Percentiles rank a stretch among this genome's conserved stretches.
Conservation (phyloP, 805 yeast genomes). For the Saccharomyces paradoxus region DNA sequence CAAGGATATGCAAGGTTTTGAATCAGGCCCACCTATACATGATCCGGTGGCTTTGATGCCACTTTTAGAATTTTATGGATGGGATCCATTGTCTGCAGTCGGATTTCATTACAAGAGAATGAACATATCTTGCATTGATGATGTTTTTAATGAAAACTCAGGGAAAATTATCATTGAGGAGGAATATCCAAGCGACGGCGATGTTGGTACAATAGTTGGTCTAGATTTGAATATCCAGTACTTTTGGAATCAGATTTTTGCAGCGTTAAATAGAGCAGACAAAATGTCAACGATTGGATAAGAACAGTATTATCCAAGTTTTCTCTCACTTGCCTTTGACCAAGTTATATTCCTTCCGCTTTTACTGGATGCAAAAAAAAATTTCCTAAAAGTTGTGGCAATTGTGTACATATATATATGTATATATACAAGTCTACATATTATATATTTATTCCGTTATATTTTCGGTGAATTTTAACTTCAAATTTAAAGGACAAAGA, state of each 20-base stretch:
- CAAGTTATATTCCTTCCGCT: neutral
- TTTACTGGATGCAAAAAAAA: neutral
- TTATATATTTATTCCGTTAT: neutral
- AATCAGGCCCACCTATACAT: slow-evolving; percentile 66
- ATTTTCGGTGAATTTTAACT: slow-evolving; percentile 17
- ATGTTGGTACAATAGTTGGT: slow-evolving; percentile 35
- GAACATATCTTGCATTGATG: slow-evolving; percentile 22
- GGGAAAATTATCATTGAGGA: slow-evolving; percentile 1
- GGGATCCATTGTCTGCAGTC: slow-evolving; percentile 18
- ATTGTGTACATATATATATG: neutral
- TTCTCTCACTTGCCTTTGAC: neutral
- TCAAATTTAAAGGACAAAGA: slow-evolving; percentile 38
- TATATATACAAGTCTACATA: neutral
- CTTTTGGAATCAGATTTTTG: slow-evolving; percentile 41
- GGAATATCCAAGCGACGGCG: slow-evolving; percentile 21
- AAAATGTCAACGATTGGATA: slow-evolving; percentile 18
- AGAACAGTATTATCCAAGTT: neutral
- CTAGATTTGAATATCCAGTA: slow-evolving; percentile 32
- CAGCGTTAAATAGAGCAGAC: slow-evolving; percentile 34
- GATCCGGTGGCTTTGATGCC: slow-evolving; percentile 69
- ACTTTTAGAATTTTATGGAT: slow-evolving; percentile 38
- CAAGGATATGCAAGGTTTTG: slow-evolving; percentile 36
- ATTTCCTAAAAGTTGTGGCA: neutral
- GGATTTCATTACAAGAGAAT: slow-evolving; percentile 16
- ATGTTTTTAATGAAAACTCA: slow-evolving; percentile 11